phyloP scores from a whole-genome alignment of 192 early-diverging fungal genomes.

The Anaeromyces robustus region DNA sequence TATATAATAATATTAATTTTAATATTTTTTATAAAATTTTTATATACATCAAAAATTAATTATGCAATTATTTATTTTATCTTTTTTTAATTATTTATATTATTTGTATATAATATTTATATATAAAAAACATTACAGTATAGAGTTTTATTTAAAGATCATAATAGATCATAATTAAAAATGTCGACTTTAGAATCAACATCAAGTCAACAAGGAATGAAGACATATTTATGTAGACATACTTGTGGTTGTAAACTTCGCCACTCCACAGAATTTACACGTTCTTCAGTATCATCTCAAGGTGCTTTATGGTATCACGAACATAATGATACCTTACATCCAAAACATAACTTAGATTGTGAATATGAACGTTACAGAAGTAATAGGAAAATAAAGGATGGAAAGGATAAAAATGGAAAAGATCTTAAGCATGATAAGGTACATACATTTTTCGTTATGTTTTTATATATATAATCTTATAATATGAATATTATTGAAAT shows the following conservation, averaged over 20 bases:
- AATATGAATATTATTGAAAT: too few species aligned
- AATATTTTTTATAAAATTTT: too few species aligned
- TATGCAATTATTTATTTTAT: too few species aligned
- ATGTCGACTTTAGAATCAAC: not conserved
- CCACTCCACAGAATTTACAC: not conserved
- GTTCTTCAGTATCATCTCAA: not conserved
- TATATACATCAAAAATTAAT: too few species aligned
- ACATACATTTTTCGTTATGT: not conserved
- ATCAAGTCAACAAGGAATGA: not conserved
- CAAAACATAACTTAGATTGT: not conserved
- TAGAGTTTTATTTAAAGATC: too few species aligned
- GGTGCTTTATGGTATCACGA: not conserved
- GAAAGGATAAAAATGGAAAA: not conserved
- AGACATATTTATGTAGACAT: not conserved
- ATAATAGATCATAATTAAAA: not conserved
- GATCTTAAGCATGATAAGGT: not conserved
- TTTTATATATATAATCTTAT: too few species aligned
- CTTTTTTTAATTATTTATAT: too few species aligned
- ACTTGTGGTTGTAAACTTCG: not conserved
- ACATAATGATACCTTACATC: not conserved
- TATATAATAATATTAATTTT: too few species aligned
- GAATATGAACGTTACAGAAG: not conserved
- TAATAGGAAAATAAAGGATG: not conserved
- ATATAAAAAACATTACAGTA: too few species aligned
- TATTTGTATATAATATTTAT: too few species aligned